Evolutionary conservation across 179 eudicot genomes (phyloP).

Genomic region (Camellia oleifera): DNA sequence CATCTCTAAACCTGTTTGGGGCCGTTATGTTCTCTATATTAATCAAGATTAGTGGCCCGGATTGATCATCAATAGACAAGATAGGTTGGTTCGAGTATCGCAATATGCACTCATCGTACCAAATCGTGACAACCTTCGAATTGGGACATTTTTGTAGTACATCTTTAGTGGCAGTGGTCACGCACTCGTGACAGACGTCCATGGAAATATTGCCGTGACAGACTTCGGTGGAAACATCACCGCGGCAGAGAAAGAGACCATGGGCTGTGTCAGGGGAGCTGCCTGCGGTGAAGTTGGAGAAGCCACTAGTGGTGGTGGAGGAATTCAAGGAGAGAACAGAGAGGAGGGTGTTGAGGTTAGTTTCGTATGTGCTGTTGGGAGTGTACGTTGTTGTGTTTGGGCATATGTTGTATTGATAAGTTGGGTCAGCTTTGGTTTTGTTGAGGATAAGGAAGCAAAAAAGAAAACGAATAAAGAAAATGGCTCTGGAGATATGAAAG

Average conservation of each 20-base stretch:
- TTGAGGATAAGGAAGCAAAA: no score
- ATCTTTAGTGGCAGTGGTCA: slow-evolving; percentile 17
- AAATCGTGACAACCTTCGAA: slow-evolving; percentile 15
- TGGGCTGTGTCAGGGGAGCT: slow-evolving; percentile 9
- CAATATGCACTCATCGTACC: slow-evolving; percentile 37
- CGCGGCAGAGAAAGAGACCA: slow-evolving; percentile 38
- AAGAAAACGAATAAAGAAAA: no score
- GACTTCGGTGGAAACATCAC: slow-evolving; percentile 17
- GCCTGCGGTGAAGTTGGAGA: slow-evolving; percentile 21
- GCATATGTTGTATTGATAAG: neutral
- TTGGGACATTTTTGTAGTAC: neutral
- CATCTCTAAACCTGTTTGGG: neutral
- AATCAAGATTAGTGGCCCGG: neutral
- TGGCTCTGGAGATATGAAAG: no score
- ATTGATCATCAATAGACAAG: neutral
- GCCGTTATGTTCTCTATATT: neutral
- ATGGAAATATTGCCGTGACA: no score
- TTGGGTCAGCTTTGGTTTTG: no score
- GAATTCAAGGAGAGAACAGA: slow-evolving; percentile 10
- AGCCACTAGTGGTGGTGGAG: neutral
- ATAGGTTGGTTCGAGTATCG: slow-evolving; percentile 29
- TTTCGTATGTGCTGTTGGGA: slow-evolving; percentile 9
- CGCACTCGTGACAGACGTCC: slow-evolving; percentile 22
- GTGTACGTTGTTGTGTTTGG: slow-evolving; percentile 2
- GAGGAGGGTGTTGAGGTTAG: slow-evolving; percentile 13